Evolutionary conservation across 345 rosid species (phyloP).

Genomic region (Capsella bursapastoris): DNA sequence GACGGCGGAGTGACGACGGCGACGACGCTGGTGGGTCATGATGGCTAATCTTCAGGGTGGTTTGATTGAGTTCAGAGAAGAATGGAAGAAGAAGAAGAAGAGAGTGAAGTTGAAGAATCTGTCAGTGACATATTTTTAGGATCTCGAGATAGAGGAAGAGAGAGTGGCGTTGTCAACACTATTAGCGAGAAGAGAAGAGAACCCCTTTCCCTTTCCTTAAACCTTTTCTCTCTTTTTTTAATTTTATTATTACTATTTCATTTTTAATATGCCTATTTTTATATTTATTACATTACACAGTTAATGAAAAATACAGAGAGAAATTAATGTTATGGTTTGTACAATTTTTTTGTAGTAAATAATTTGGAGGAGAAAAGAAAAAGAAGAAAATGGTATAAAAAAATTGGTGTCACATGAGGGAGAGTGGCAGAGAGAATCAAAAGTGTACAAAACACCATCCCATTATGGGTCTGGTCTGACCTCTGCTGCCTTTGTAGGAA

Average conservation of each 20-base stretch:
- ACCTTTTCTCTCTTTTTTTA: slow-evolving; percentile 15
- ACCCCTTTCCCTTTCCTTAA: slow-evolving; percentile 28
- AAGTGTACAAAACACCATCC: slow-evolving; percentile 33
- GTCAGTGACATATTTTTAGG: slow-evolving; percentile 30
- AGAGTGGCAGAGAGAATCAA: slow-evolving; percentile 30
- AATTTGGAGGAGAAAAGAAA: background rate
- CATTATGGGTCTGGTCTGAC: slow-evolving; percentile 40
- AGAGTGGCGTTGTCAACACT: slow-evolving; percentile 39
- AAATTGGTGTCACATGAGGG: slow-evolving; percentile 31
- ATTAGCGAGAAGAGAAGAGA: background rate
- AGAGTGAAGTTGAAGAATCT: slow-evolving; percentile 23
- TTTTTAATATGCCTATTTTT: background rate
- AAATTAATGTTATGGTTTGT: background rate
- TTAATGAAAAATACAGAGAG: background rate
- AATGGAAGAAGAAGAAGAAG: slow-evolving; percentile 21
- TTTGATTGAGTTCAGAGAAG: slow-evolving; percentile 22
- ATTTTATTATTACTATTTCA: background rate
- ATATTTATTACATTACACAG: background rate
- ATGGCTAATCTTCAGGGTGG: slow-evolving; percentile 21
- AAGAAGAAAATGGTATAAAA: background rate
- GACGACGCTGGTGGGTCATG: slow-evolving; percentile 51
- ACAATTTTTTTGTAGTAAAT: background rate
- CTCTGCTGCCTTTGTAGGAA: slow-evolving; percentile 33
- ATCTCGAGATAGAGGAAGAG: slow-evolving; percentile 33
- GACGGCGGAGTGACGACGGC: slow-evolving; percentile 53